Conservation (phyloP, 2,329 filamentous ascomycete species). For the Tetracladium maxilliforme region DNA sequence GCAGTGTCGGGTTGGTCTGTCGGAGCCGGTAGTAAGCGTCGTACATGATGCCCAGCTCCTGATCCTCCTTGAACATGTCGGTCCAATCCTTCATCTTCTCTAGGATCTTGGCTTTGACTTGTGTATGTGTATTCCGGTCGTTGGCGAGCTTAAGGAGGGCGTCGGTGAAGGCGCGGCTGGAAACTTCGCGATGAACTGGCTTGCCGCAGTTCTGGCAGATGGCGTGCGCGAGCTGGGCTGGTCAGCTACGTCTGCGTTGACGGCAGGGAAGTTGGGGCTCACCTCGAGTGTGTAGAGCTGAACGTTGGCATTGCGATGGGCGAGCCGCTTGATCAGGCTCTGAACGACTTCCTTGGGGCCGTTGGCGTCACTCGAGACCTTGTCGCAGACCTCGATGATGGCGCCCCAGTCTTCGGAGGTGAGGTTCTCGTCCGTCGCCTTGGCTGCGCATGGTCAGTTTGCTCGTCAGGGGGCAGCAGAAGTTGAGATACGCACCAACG, state of each 20-base stretch:
- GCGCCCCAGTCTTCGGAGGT: constrained; percentile 58
- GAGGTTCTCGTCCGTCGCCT: constrained; percentile 94
- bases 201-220: constrained; percentile 58
- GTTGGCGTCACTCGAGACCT: constrained; percentile 21
- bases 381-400: constrained; percentile 26
- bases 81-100: constrained; percentile 96
- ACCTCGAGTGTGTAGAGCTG: constrained; percentile 61
- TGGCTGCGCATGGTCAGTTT: constrained; percentile 29
- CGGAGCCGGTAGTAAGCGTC: constrained; percentile 85
- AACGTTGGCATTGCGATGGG: constrained; percentile 66
- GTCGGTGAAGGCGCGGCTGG: constrained; percentile 70
- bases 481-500: too few species aligned
- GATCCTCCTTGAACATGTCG: constrained; percentile 80
- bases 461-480: constrained; percentile 3
- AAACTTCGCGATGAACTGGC: constrained; percentile 55
- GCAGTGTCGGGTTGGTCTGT: constrained; percentile 70
- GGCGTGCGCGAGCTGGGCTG: constrained; percentile 47
- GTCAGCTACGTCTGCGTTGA: constrained; percentile 2
- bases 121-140: constrained; percentile 89
- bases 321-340: constrained; percentile 58
- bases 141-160: constrained; percentile 79
- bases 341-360: constrained; percentile 53
- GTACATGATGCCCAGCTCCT: constrained; percentile 94
- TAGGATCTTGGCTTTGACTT: constrained; percentile 93
- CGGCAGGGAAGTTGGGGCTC: constrained; percentile 4